phyloP scores from a whole-genome alignment of 371 early-diverging fungal species.

The Mortierella sp. region DNA sequence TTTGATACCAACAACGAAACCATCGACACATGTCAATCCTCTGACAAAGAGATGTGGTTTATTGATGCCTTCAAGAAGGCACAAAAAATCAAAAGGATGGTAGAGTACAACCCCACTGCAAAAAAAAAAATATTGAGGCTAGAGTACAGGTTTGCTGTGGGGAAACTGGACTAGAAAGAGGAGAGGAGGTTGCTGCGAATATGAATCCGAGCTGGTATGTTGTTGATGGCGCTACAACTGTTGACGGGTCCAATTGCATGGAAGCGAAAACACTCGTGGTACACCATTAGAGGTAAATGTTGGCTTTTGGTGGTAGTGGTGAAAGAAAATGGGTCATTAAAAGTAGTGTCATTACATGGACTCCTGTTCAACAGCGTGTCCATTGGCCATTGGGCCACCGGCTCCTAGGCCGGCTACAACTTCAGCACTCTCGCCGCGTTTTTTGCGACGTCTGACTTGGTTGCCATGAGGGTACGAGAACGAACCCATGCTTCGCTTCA shows the following conservation, averaged over 20 bases:
- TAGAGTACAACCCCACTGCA: slow-evolving; percentile 10
- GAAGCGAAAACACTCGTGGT: neutral
- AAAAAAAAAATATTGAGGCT: slow-evolving; percentile 10
- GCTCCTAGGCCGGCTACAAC: slow-evolving; percentile 40
- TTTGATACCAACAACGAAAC: too few relatives aligned
- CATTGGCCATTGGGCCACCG: slow-evolving; percentile 12
- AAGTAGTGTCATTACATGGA: slow-evolving; percentile 28
- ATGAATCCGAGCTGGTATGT: slow-evolving; percentile 13
- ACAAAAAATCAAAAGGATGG: too few relatives aligned
- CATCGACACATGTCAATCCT: too few relatives aligned
- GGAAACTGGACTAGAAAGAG: neutral
- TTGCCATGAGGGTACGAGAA: slow-evolving; percentile 19
- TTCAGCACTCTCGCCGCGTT: slow-evolving; percentile 52
- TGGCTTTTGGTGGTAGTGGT: neutral
- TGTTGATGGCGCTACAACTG: slow-evolving; percentile 2
- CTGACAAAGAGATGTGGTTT: too few relatives aligned
- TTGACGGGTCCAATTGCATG: neutral
- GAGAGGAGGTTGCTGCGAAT: slow-evolving; percentile 3
- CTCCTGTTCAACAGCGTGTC: slow-evolving; percentile 36
- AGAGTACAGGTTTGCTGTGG: slow-evolving; percentile 15
- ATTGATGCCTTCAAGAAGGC: too few relatives aligned
- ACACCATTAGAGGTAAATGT: too few relatives aligned
- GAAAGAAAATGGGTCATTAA: slow-evolving; percentile 10
- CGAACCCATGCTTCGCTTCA: slow-evolving; percentile 53
- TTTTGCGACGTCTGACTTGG: slow-evolving; percentile 47